Percentiles rank a stretch among this genome's conserved stretches.
Conservation (phyloP, 2,329 filamentous ascomycete genomes). For the Huntiella omanensis region DNA sequence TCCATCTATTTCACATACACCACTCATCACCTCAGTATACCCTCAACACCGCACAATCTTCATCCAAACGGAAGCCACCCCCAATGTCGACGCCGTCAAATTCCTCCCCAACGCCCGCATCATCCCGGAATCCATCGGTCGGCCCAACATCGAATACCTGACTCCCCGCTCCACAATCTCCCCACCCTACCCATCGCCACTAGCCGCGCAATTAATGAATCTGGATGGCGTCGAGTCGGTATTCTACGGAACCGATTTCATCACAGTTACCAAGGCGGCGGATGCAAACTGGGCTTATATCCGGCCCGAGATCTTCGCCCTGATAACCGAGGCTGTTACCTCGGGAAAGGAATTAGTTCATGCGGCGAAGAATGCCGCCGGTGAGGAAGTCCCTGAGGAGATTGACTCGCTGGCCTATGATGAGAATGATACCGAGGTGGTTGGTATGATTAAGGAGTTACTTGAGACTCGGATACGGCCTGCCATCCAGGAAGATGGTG, state of each 20-base stretch:
- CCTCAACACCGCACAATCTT: slow-evolving; percentile 57
- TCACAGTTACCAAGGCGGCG: slow-evolving; percentile 81
- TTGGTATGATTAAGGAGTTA: slow-evolving; percentile 97
- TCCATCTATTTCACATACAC: slow-evolving; percentile 12
- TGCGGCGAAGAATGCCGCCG: slow-evolving; percentile 41
- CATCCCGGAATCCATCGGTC: slow-evolving; percentile 52
- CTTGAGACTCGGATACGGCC: slow-evolving; percentile 88
- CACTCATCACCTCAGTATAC: slow-evolving; percentile 15
- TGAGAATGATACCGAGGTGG: slow-evolving; percentile 81
- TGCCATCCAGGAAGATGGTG: slow-evolving; percentile 92
- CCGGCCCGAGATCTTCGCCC: slow-evolving; percentile 82
- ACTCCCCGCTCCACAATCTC: slow-evolving; percentile 73
- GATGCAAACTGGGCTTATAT: slow-evolving; percentile 88
- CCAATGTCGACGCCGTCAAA: slow-evolving; percentile 89
- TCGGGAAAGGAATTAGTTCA: slow-evolving; percentile 68
- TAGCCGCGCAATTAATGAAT: slow-evolving; percentile 78
- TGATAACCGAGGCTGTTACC: slow-evolving; percentile 85
- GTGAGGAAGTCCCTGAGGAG: slow-evolving; percentile 26
- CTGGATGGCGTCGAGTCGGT: slow-evolving; percentile 89
- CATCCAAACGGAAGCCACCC: slow-evolving; percentile 90
- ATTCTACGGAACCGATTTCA: slow-evolving; percentile 90
- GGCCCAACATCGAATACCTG: slow-evolving; percentile 80
- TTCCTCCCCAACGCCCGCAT: slow-evolving; percentile 84
- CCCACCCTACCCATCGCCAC: slow-evolving; percentile 74
- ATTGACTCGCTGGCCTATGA: slow-evolving; percentile 64